A percentile compares a stretch with the other conserved stretches of the same genome.
phyloP scores from a whole-genome alignment of 2,329 filamentous ascomycete species.

The Fusarium torulosum region DNA sequence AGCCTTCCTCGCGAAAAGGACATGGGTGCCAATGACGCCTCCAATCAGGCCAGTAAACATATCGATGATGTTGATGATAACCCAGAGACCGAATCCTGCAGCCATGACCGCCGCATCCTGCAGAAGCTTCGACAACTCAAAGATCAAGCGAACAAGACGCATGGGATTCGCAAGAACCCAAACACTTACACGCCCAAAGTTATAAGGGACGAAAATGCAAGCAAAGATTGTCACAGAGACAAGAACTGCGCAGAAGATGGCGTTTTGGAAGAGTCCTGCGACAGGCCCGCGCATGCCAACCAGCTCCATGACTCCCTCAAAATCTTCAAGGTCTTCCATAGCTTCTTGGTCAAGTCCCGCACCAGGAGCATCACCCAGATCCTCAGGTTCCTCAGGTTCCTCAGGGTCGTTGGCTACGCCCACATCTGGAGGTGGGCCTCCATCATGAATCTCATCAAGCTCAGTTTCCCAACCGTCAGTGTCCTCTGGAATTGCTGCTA shows the following conservation, averaged over 20 bases:
- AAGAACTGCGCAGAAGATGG: conserved; percentile 91
- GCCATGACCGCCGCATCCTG: conserved; percentile 80
- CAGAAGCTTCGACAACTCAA: conserved; percentile 80
- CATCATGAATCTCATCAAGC: conserved; percentile 50
- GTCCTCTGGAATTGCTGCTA: conserved; percentile 54
- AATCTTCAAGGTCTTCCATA: conserved; percentile 88
- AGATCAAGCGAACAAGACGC: conserved; percentile 78
- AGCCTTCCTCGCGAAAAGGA: conserved; percentile 53
- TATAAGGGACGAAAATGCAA: conserved; percentile 91
- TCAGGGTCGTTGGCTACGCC: conserved; percentile 42
- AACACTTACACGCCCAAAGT: conserved; percentile 87
- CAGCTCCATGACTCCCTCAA: conserved; percentile 95
- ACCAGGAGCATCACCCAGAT: conserved; percentile 72
- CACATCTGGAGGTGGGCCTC: conserved; percentile 50
- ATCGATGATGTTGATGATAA: conserved; percentile 56
- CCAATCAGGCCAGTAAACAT: conserved; percentile 54
- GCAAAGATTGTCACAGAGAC: conserved; percentile 87
- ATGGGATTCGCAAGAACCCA: conserved; percentile 84
- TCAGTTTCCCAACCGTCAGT: conserved; percentile 55
- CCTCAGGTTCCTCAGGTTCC: conserved; percentile 63
- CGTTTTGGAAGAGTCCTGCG: conserved; percentile 91
- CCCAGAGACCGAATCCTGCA: conserved; percentile 66
- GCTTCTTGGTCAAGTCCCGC: conserved; percentile 80
- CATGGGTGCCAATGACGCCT: conserved; percentile 48
- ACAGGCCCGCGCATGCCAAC: conserved; percentile 96